Percentiles rank a stretch among this genome's conserved stretches.
phyloP scores from a whole-genome alignment of 192 early-diverging fungal species.

The Umbelopsis vinacea region DNA sequence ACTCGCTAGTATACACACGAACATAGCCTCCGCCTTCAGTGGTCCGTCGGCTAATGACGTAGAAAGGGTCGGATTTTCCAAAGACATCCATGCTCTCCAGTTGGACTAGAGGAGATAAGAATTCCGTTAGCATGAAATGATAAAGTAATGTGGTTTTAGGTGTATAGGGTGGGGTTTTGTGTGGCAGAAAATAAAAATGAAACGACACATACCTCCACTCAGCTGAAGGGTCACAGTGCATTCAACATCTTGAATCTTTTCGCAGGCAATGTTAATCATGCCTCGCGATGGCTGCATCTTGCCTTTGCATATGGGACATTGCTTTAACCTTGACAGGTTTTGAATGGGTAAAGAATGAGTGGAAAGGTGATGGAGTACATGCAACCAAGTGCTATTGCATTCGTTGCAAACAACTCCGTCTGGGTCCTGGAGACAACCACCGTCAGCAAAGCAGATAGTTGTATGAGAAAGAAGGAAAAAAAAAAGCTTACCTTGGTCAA shows the following conservation, averaged over 20 bases:
- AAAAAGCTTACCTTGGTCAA: background rate
- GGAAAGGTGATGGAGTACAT: constrained; percentile 14
- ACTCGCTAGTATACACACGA: constrained; percentile 20
- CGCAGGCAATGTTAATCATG: constrained; percentile 21
- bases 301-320: constrained; percentile 5
- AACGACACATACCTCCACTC: constrained; percentile 1
- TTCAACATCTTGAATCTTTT: constrained; percentile 17
- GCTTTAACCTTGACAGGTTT: background rate
- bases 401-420: constrained; percentile 15
- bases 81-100: constrained; percentile 18
- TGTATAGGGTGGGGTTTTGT: background rate
- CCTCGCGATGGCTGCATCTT: constrained; percentile 1
- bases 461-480: background rate
- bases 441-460: background rate
- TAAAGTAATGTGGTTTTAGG: too few species aligned
- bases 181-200: too few species aligned
- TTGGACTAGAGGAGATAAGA: background rate
- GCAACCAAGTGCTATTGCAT: constrained; percentile 20
- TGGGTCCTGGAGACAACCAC: background rate
- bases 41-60: constrained; percentile 18
- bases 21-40: constrained; percentile 19
- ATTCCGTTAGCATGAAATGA: background rate
- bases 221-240: constrained; percentile 19
- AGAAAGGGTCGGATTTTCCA: constrained; percentile 25
- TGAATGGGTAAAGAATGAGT: background rate